Evolutionary conservation across 2,329 filamentous ascomycete genomes (phyloP), one percentile per base, ranked within the genome.

Genomic region (Colletotrichum brevisporum): DNA sequence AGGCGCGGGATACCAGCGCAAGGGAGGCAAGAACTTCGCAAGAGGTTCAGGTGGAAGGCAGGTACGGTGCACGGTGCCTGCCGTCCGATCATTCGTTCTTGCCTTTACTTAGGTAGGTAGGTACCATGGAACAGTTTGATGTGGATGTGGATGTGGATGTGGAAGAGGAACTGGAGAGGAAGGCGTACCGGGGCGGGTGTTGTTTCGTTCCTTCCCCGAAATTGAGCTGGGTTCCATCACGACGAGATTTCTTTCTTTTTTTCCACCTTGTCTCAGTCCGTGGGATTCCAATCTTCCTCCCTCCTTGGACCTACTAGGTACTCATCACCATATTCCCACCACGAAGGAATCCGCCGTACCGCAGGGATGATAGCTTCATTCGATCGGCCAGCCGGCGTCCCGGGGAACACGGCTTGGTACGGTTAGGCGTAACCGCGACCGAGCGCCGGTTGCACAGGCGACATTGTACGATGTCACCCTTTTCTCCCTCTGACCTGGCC

Each of bases 391-490:
- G 39, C 65, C 59, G 53, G 61, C 41, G 41, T 52, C 41, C 54
- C 65, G 60, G 65, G 65, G 60, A 68, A 58, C 61, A 51, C 65
- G 59, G 59, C 58, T 54, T 65, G 65, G 18, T 54, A 53, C 53
- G 45, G 45, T 50, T 27, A 58, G 39, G 21, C 65, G 60, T 47
- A 39, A 27, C 36, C 47, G 36, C 26, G 36, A 24, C 36, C 26
- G 53, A 50, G 39, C 52, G 51, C 36, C 43, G 63, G 27, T 51
- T 31, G 63, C 24, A 53, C 39, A 61, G 36, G 48, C 60, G 48
- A 65, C 50, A 39, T n/a, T n/a, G n/a, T 60, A 18, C 26, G 47
- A 47, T 52, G 36, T 24, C 54, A 26, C 26, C 53, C n/a, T 52
- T 26, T 9, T 4, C 12, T 41, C 31, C 13, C 21, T 18, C 52